phyloP scores from a whole-genome alignment of 2,329 filamentous ascomycete genomes.

The Trichothecium sympodiale region DNA sequence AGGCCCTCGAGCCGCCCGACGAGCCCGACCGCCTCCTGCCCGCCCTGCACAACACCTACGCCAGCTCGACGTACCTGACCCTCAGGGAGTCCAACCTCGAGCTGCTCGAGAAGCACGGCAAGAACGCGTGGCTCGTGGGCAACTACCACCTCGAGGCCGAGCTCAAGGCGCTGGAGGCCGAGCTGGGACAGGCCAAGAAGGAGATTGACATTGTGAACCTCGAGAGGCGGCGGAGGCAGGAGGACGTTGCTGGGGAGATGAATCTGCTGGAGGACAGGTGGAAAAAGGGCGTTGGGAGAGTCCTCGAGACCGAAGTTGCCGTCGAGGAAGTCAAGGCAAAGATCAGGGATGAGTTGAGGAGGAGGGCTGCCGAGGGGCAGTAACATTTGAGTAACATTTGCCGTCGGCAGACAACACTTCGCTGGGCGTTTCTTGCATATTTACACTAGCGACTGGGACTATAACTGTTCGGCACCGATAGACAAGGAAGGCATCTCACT shows the following conservation, averaged over 20 bases:
- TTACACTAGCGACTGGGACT: not conserved
- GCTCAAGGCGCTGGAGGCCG: slow-evolving; percentile 53
- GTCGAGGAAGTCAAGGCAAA: slow-evolving; percentile 59
- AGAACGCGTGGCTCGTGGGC: slow-evolving; percentile 82
- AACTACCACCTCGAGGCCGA: slow-evolving; percentile 73
- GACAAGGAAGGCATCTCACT: not conserved
- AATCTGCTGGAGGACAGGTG: slow-evolving; percentile 64
- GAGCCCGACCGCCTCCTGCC: slow-evolving; percentile 40
- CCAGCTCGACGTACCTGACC: slow-evolving; percentile 38
- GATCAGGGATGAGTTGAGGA: slow-evolving; percentile 51
- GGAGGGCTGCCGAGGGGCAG: slow-evolving; percentile 7
- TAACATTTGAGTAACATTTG: not conserved
- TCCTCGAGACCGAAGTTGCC: slow-evolving; percentile 80
- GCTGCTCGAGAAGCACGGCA: slow-evolving; percentile 71
- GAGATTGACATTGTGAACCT: slow-evolving; percentile 66
- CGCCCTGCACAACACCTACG: slow-evolving; percentile 44
- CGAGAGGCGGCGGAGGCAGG: slow-evolving; percentile 58
- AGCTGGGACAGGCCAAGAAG: slow-evolving; percentile 56
- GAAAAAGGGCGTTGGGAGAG: slow-evolving; percentile 65
- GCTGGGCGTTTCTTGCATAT: not conserved
- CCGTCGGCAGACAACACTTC: not conserved
- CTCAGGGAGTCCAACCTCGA: slow-evolving; percentile 46
- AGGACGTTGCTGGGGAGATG: slow-evolving; percentile 62
- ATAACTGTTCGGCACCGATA: not conserved
- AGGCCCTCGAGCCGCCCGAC: slow-evolving; percentile 47